Evolutionary conservation across 306 rosid species (phyloP).

Genomic region (Hippophae gyantsensis): DNA sequence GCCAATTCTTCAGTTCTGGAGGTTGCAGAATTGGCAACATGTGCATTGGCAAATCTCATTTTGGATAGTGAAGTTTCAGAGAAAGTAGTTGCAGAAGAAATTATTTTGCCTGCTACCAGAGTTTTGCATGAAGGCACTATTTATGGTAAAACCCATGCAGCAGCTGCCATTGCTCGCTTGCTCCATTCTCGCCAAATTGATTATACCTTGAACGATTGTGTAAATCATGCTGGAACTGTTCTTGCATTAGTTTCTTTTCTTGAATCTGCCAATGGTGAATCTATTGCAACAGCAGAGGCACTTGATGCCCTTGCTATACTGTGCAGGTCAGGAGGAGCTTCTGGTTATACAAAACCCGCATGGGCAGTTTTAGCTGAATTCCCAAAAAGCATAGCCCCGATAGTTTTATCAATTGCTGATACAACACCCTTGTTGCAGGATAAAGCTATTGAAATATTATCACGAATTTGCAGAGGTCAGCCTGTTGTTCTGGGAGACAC

Average conservation of each 20-base stretch:
- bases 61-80: conserved; percentile 68
- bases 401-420: conserved; percentile 67
- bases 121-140: conserved; percentile 72
- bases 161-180: conserved; percentile 91
- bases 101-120: conserved; percentile 85
- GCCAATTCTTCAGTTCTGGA: conserved; percentile 73
- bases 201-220: conserved; percentile 61
- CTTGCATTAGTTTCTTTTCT: conserved; percentile 84
- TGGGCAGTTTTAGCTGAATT: conserved; percentile 87
- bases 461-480: conserved; percentile 75
- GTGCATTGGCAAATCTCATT: conserved; percentile 90
- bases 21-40: conserved; percentile 75
- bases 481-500: conserved; percentile 64
- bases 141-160: conserved; percentile 77
- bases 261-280: conserved; percentile 58
- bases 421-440: conserved; percentile 68
- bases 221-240: conserved; percentile 75
- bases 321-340: conserved; percentile 55
- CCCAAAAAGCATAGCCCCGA: conserved; percentile 69
- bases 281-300: conserved; percentile 68
- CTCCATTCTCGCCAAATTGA: conserved; percentile 65
- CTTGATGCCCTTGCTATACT: conserved; percentile 86
- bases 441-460: conserved; percentile 80
- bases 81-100: conserved; percentile 67
- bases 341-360: conserved; percentile 58